A percentile compares a stretch with the other conserved stretches of the same genome.
phyloP scores from a whole-genome alignment of 2,329 filamentous ascomycete species.

The Pleurostoma richardsiae region DNA sequence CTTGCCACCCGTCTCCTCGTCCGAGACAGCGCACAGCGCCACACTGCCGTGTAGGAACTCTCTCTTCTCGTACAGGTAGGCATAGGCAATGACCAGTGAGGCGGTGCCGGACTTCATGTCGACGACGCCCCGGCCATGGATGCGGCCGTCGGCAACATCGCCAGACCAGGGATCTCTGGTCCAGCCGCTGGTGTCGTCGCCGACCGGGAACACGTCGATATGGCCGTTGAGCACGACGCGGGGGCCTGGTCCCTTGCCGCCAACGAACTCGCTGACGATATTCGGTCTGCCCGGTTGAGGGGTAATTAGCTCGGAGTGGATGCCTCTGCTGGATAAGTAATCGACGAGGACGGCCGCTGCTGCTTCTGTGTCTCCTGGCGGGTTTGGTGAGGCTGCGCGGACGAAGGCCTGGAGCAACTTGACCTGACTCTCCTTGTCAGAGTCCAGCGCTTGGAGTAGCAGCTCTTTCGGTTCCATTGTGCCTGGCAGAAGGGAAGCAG shows the following conservation, averaged over 20 bases:
- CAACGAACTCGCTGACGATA: slow-evolving; percentile 23
- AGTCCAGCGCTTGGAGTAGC: slow-evolving; percentile 5
- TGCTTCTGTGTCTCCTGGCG: slow-evolving; percentile 28
- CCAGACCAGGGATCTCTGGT: slow-evolving; percentile 28
- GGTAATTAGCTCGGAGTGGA: slow-evolving; percentile 19
- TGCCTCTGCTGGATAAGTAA: slow-evolving; percentile 17
- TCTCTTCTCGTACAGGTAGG: slow-evolving; percentile 18
- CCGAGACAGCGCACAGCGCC: slow-evolving; percentile 25
- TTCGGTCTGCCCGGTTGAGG: slow-evolving; percentile 24
- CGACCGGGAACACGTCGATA: slow-evolving; percentile 33
- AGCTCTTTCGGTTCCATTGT: slow-evolving; percentile 9
- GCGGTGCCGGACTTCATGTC: slow-evolving; percentile 39
- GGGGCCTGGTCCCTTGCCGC: slow-evolving; percentile 11
- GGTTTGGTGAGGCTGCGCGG: slow-evolving; percentile 28
- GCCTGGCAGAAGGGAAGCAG: too few relatives aligned
- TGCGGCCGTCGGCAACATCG: slow-evolving; percentile 20
- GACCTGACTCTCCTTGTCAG: slow-evolving; percentile 3
- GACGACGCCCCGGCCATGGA: slow-evolving; percentile 31
- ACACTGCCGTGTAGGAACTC: slow-evolving; percentile 14
- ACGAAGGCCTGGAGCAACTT: slow-evolving; percentile 15
- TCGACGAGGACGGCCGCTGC: slow-evolving; percentile 23
- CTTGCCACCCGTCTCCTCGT: slow-evolving; percentile 32
- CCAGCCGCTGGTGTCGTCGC: slow-evolving; percentile 25
- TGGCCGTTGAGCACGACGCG: slow-evolving; percentile 34
- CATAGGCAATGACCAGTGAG: slow-evolving; percentile 30